Conservation (phyloP, 495 filamentous ascomycete genomes). For the Aspergillus wentii region DNA sequence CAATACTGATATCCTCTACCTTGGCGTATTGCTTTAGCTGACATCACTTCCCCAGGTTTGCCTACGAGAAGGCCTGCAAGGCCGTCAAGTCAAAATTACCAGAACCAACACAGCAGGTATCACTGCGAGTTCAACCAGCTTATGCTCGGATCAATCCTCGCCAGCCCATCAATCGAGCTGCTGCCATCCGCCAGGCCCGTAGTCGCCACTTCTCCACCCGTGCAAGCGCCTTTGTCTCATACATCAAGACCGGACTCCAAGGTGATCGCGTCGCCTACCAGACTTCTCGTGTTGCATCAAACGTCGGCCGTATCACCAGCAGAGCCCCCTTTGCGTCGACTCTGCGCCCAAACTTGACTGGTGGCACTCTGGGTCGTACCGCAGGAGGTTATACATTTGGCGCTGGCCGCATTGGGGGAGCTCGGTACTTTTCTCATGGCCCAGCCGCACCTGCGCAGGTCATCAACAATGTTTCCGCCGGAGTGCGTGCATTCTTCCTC, state of each 20-base stretch:
- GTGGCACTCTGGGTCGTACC: slow-evolving; percentile 77
- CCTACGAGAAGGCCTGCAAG: slow-evolving; percentile 58
- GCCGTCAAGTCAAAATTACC: slow-evolving; percentile 59
- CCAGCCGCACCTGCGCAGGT: slow-evolving; percentile 83
- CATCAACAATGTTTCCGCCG: slow-evolving; percentile 88
- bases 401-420: slow-evolving; percentile 63
- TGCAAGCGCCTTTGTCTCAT: slow-evolving; percentile 58
- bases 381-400: slow-evolving; percentile 81
- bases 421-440: slow-evolving; percentile 84
- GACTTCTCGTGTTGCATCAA: slow-evolving; percentile 59
- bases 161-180: slow-evolving; percentile 69
- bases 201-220: slow-evolving; percentile 70
- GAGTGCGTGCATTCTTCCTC: slow-evolving; percentile 84
- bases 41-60: slow-evolving; percentile 42
- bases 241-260: slow-evolving; percentile 44
- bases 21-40: slow-evolving; percentile 9
- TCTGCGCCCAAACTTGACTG: slow-evolving; percentile 87
- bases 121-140: slow-evolving; percentile 43
- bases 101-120: slow-evolving; percentile 39
- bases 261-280: slow-evolving; percentile 62
- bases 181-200: slow-evolving; percentile 67
- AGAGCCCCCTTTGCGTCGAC: slow-evolving; percentile 84
- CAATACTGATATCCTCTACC: slow-evolving; percentile 7
- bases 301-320: slow-evolving; percentile 61
- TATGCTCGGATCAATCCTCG: slow-evolving; percentile 50